A percentile compares a stretch with the other conserved stretches of the same genome.
phyloP scores from a whole-genome alignment of 2,329 filamentous ascomycete genomes.

The Cladophialophora yegresii region DNA sequence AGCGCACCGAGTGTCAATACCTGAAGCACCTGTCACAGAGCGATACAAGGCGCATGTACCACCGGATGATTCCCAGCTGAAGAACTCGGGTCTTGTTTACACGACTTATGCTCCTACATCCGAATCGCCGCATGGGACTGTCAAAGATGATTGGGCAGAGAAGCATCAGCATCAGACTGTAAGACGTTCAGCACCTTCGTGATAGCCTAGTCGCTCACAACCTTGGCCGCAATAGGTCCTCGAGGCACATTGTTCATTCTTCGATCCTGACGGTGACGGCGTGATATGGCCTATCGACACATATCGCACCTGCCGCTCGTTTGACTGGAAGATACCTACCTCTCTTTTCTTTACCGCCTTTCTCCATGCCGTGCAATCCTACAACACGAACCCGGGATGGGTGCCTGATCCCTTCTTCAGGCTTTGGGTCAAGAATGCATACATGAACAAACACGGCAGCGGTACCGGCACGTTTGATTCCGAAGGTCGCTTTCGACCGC shows the following conservation, averaged over 20 bases:
- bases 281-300: constrained; percentile 59
- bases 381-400: constrained; percentile 48
- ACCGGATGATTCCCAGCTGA: neutral
- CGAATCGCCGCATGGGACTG: constrained; percentile 43
- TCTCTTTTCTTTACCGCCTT: constrained; percentile 50
- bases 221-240: constrained; percentile 41
- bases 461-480: constrained; percentile 49
- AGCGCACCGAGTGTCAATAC: constrained; percentile 10
- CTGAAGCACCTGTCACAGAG: constrained; percentile 18
- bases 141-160: constrained; percentile 40
- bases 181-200: constrained; percentile 2
- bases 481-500: constrained; percentile 51
- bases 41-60: constrained; percentile 21
- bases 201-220: neutral
- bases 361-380: constrained; percentile 55
- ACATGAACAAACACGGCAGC: constrained; percentile 50
- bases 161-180: constrained; percentile 42
- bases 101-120: constrained; percentile 44
- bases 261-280: constrained; percentile 55
- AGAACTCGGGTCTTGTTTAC: constrained; percentile 40
- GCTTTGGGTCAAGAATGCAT: constrained; percentile 45
- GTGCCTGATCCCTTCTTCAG: constrained; percentile 52
- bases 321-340: constrained; percentile 45
- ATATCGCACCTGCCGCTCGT: constrained; percentile 49
- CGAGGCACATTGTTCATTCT: constrained; percentile 58